phyloP scores from a whole-genome alignment of 495 filamentous ascomycete genomes.

The Podospora pseudopauciseta region DNA sequence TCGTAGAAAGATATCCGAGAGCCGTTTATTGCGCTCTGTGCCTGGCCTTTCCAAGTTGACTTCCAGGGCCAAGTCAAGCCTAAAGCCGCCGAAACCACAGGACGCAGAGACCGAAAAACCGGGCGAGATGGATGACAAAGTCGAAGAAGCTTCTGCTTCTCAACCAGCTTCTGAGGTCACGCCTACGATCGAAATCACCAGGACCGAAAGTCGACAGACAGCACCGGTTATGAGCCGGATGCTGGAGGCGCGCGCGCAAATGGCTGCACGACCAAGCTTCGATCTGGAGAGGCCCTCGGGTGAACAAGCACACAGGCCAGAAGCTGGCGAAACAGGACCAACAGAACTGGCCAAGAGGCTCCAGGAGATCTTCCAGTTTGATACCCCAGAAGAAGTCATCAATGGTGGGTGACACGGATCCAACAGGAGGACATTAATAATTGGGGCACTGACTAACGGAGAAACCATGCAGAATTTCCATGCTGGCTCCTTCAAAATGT shows the following conservation, averaged over 20 bases:
- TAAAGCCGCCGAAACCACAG: slow-evolving; percentile 28
- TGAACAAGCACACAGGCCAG: slow-evolving; percentile 28
- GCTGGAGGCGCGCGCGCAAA: slow-evolving; percentile 72
- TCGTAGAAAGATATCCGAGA: slow-evolving; percentile 58
- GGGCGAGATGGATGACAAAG: slow-evolving; percentile 11
- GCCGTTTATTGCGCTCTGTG: slow-evolving; percentile 57
- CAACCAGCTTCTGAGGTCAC: slow-evolving; percentile 13
- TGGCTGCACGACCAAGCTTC: slow-evolving; percentile 53
- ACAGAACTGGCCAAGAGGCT: slow-evolving; percentile 62
- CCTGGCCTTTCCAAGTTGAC: slow-evolving; percentile 44
- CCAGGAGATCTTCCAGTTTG: slow-evolving; percentile 86
- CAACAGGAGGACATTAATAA: neutral
- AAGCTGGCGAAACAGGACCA: slow-evolving; percentile 36
- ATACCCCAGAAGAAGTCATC: slow-evolving; percentile 78
- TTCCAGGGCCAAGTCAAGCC: slow-evolving; percentile 34
- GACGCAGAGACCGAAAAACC: slow-evolving; percentile 23
- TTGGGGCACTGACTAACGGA: slow-evolving; percentile 10
- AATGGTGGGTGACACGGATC: slow-evolving; percentile 48
- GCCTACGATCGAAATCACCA: slow-evolving; percentile 32
- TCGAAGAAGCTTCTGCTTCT: slow-evolving; percentile 9
- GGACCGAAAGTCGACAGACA: slow-evolving; percentile 33
- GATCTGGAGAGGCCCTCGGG: slow-evolving; percentile 44
- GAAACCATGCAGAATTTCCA: slow-evolving; percentile 67
- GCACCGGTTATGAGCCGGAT: slow-evolving; percentile 80
- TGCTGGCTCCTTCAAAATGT: slow-evolving; percentile 94